These are phyloP conservation scores for Antitrichia curtipendula DNA, from an alignment of 225 moss, liverwort and hornwort species.

Conservation along the genomic window DNA sequence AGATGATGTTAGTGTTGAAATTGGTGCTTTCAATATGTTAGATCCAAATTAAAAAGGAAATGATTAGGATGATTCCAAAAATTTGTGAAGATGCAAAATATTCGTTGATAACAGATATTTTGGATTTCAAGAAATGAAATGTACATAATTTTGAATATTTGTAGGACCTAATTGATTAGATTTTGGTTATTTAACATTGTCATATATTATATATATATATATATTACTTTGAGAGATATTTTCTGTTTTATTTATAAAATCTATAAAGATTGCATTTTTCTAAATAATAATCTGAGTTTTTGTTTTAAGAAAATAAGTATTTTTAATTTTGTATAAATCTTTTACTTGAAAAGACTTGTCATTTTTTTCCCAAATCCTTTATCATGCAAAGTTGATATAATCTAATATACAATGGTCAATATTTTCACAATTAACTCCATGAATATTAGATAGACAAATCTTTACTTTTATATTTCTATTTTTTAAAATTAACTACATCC, in stretches of 20 bases:
- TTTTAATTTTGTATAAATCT: not conserved
- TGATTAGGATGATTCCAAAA: not conserved
- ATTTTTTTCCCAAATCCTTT: not conserved
- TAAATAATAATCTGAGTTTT: not conserved
- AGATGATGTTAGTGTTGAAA: not conserved
- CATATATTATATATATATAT: not conserved
- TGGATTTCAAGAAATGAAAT: not conserved
- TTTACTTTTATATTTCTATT: no score
- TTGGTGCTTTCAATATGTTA: not conserved
- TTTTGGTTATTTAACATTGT: not conserved
- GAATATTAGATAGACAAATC: not conserved
- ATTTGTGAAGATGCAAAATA: not conserved
- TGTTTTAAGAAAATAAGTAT: not conserved
- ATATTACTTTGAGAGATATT: not conserved
- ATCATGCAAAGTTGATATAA: not conserved
- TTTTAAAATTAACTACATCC: no score
- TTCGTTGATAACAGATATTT: not conserved
- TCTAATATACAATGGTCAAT: not conserved
- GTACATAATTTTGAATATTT: not conserved
- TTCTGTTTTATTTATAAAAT: no score
- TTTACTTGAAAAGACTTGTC: accelerated
- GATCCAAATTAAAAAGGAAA: not conserved
- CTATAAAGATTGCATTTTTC: no score
- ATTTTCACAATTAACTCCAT: not conserved
- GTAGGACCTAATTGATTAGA: not conserved